Evolutionary conservation across 352 stramenopile species (phyloP).

Genomic region (Saprolegnia diclina): DNA sequence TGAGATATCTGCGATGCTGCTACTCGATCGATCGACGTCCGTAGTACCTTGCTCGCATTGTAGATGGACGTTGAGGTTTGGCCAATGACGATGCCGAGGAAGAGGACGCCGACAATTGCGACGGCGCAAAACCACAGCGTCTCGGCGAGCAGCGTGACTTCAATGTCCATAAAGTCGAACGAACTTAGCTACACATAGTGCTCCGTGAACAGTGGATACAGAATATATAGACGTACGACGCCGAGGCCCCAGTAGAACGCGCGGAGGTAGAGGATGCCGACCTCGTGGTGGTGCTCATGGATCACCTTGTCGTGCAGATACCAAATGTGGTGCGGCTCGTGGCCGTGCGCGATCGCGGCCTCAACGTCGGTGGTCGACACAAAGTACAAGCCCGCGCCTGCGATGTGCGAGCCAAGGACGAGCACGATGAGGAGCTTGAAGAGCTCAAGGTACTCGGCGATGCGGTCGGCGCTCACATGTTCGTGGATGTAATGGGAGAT

Average conservation of each 20-base stretch:
- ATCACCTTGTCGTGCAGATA: conserved; percentile 66
- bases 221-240: conserved; percentile 5
- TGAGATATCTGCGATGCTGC: too few relatives aligned
- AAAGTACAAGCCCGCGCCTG: conserved; percentile 7
- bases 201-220: neutral
- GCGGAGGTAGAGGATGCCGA: conserved; percentile 31
- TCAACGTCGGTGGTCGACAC: conserved; percentile 1
- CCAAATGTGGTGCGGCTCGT: conserved; percentile 32
- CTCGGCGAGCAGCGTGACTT: conserved; percentile 31
- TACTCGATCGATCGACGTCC: too few relatives aligned
- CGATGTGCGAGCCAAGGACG: conserved; percentile 17
- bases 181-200: conserved; percentile 30
- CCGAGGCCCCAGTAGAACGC: conserved; percentile 39
- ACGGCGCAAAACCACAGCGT: conserved; percentile 37
- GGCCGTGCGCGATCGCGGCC: too few relatives aligned
- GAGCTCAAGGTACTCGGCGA: conserved; percentile 11
- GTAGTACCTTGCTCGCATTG: conserved; percentile 26
- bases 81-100: conserved; percentile 38
- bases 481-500: neutral
- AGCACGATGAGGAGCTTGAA: conserved; percentile 12
- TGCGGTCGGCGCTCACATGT: neutral
- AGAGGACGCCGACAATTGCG: conserved; percentile 33
- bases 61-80: conserved; percentile 34
- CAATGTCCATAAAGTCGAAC: conserved; percentile 39
- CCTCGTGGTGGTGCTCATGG: conserved; percentile 42